Evolutionary conservation across 2,329 filamentous ascomycete genomes (phyloP), one percentile per base, ranked within the genome.

Genomic region (Zopfia rhizophila): DNA sequence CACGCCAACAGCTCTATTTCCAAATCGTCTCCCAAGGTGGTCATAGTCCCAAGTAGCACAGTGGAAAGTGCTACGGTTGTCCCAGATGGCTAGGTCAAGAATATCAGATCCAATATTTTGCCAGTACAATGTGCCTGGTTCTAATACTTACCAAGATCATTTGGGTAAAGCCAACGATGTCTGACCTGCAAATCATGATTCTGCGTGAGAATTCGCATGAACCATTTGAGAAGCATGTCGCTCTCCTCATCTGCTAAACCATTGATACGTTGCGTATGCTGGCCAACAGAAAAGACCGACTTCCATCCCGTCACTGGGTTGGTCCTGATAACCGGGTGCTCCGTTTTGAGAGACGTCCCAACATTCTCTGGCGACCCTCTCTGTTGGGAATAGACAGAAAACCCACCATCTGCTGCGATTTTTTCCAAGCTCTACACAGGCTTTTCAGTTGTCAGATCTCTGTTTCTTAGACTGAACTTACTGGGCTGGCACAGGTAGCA

Each of bases 301-400:
- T 84, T 85, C 83, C 83, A 86, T 0, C 83, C 83, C 0, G 83
- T 86, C 0, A 86, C 82, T 0, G 84, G 83, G 53, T 87, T 85
- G 5, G 83, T 86, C n/a, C 83, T 76, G 2, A 86, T 74, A 1
- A 86, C 75, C 0, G 82, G 82, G 56, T 86, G 83, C 0, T 78
- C 68, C 0, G 82, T 77, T 12, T 68, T 72, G 17, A 86, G 68
- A 0, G 75, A 69, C 4, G 65, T 65, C 4, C 83, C 83, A 3
- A 79, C 65, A 60, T 86, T 86, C 55, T 79, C 70, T 0, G 82
- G 80, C 1, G 77, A 72, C 2, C 82, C 82, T 17, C 82, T 72
- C n/a, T 70, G 61, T 22, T 73, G 70, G 5, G 72, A 61, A 61
- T 80, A 77, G 3, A 79, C 48, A 47, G 72, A 59, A 60, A 76